These are phyloP conservation scores for Musa itinerans DNA, from an alignment of 176 grass and related monocot genomes.

Conservation along the genomic window DNA sequence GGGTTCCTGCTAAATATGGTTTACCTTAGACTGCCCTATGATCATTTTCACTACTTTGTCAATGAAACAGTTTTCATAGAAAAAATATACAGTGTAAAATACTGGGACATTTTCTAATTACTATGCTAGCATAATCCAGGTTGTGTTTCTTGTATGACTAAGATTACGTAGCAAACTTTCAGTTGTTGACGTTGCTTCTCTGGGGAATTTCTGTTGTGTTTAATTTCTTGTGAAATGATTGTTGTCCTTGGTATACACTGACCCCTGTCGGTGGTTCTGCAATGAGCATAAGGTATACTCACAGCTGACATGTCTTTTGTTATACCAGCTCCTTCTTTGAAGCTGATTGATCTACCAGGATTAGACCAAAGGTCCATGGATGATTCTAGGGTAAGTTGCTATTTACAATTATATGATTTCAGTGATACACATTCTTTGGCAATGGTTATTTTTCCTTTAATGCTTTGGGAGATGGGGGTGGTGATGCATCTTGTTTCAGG, in stretches of 20 bases:
- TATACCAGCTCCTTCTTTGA: conserved; percentile 47
- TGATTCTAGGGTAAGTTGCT: conserved; percentile 50
- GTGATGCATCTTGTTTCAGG: conserved; percentile 27
- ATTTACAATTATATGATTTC: neutral
- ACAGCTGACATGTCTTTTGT: conserved; percentile 23
- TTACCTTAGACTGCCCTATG: too few species aligned
- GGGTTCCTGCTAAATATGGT: too few species aligned
- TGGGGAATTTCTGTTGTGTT: neutral
- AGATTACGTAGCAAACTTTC: neutral
- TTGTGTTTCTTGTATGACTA: neutral
- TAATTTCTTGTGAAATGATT: neutral
- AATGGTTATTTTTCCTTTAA: conserved; percentile 3
- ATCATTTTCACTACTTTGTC: too few species aligned
- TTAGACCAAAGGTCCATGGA: conserved; percentile 66
- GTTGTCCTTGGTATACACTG: neutral
- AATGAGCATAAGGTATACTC: conserved; percentile 14
- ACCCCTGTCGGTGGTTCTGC: neutral
- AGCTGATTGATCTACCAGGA: conserved; percentile 77
- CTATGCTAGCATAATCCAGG: too few species aligned
- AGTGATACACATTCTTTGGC: neutral
- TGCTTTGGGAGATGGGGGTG: conserved; percentile 3
- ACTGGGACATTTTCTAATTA: too few species aligned
- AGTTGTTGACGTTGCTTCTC: neutral
- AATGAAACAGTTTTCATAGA: too few species aligned
- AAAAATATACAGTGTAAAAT: too few species aligned